A percentile compares a stretch with the other conserved stretches of the same genome.
These are phyloP conservation scores for Hymenotorrendiella dingleyae DNA, from an alignment of 2,329 filamentous ascomycete genomes.

Conservation along the genomic window DNA sequence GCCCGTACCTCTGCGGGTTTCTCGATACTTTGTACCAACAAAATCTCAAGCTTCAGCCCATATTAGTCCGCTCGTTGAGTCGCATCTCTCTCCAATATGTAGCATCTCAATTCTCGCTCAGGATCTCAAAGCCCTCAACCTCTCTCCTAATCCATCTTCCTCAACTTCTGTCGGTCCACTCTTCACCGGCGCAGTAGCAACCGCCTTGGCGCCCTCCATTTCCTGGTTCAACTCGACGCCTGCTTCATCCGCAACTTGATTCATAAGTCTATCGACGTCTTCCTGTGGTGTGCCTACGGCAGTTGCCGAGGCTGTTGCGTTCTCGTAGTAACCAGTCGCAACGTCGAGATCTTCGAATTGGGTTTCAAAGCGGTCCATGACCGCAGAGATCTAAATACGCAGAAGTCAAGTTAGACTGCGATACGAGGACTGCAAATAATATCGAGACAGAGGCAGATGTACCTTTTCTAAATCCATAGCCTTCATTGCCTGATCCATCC, in stretches of 20 bases:
- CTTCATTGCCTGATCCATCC: slow-evolving; percentile 58
- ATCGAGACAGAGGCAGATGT: slow-evolving; percentile 7
- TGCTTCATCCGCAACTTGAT: slow-evolving; percentile 80
- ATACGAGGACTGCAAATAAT: no score
- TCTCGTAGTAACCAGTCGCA: slow-evolving; percentile 58
- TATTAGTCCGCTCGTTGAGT: no score
- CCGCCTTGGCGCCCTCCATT: slow-evolving; percentile 52
- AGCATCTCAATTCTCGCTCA: no score
- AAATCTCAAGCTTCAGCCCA: no score
- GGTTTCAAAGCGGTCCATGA: slow-evolving; percentile 61
- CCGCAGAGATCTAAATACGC: slow-evolving; percentile 47
- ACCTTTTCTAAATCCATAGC: slow-evolving; percentile 58
- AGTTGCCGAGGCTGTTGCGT: slow-evolving; percentile 75
- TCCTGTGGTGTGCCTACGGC: slow-evolving; percentile 70
- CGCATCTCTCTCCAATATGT: no score
- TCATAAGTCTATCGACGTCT: slow-evolving; percentile 79
- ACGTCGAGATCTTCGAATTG: slow-evolving; percentile 46
- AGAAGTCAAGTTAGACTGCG: no score
- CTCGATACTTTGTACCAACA: no score
- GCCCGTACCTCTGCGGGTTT: no score
- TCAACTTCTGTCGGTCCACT: slow-evolving; percentile 69
- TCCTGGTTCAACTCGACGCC: slow-evolving; percentile 77
- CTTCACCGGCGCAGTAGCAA: slow-evolving; percentile 51
- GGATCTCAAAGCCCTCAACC: slow-evolving; percentile 46
- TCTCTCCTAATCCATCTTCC: slow-evolving; percentile 65